Base-by-base conservation (phyloP, 805 yeast genomes). In the Cyberlindnera mycetangii region DNA sequence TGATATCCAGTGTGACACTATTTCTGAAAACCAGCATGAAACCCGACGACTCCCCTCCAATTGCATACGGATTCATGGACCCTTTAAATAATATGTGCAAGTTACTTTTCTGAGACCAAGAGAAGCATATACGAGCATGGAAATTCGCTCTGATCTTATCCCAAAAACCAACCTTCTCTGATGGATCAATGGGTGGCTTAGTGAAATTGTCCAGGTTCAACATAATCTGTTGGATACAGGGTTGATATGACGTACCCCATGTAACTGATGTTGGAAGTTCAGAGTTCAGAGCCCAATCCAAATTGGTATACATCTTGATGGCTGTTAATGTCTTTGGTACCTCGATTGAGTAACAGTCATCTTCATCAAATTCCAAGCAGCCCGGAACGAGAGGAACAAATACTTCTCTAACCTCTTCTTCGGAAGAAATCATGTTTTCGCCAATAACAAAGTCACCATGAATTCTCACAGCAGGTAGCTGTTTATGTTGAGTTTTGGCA, bases 131-230 rank as follows among this genome's bases (percentile, higher is more conserved):
- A 16, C 78, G 74, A 0, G 96, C 95, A 66, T 90, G 97, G 54
- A 89, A 67, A 14, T 84, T 71, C 22, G 81, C 72, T 39, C 96
- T 68, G 21, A 89, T 64, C 60, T 89, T 92, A 64, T 90, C 98
- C 98, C 98, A 90, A 53, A 89, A 82, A 0, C 98, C 98, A 12
- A 89, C 66, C 53, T 84, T 85, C 4, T 79, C 75, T 2, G 96
- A 87, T 0, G 90, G 90, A 61, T 90, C 98, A 14, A 85, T 66
- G 0, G 95, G 96, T 0, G 96, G 95, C 61, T 92, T 90, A 1
- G 95, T 81, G 59, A 90, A 87, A 36, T 83, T 81, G 55, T 89
- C 96, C 48, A 90, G 75, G 44, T 79, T 83, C 44, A 80, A 67
- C 81, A 86, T 84, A 2, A 83, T 72, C 52, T 88, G 90, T 52